These are phyloP conservation scores for Cynanchum wilfordii DNA, from an alignment of 257 asterid genomes.

Conservation along the genomic window DNA sequence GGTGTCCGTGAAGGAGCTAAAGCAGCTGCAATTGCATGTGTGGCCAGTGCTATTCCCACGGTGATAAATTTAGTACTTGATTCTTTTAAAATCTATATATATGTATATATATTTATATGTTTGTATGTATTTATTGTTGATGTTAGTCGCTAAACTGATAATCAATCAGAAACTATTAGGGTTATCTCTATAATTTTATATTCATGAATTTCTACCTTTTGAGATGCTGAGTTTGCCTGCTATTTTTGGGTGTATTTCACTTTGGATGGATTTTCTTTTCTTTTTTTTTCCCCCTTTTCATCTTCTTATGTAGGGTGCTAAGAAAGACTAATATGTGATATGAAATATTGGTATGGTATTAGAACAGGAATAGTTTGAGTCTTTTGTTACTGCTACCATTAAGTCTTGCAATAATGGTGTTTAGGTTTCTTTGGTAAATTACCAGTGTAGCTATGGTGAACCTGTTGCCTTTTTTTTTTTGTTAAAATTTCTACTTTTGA, in stretches of 20 bases:
- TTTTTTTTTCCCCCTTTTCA: neutral
- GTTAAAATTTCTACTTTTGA: neutral
- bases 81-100: neutral
- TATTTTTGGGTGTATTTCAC: neutral
- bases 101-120: neutral
- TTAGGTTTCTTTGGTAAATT: neutral
- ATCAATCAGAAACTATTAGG: neutral
- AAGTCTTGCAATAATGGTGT: neutral
- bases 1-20: constrained; percentile 61
- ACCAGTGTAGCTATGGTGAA: too few relatives aligned
- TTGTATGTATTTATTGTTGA: neutral
- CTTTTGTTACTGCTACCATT: neutral
- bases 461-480: neutral
- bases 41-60: constrained; percentile 64
- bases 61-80: constrained; percentile 24
- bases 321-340: neutral
- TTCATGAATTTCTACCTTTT: neutral
- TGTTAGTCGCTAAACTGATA: neutral
- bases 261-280: neutral
- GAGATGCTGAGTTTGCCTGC: neutral
- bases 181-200: neutral
- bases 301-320: neutral
- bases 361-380: neutral
- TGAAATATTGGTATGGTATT: neutral
- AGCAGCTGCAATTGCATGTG: constrained; percentile 62